Conservation (phyloP, 2,329 filamentous ascomycete species). For the Calonectria hawksworthii region DNA sequence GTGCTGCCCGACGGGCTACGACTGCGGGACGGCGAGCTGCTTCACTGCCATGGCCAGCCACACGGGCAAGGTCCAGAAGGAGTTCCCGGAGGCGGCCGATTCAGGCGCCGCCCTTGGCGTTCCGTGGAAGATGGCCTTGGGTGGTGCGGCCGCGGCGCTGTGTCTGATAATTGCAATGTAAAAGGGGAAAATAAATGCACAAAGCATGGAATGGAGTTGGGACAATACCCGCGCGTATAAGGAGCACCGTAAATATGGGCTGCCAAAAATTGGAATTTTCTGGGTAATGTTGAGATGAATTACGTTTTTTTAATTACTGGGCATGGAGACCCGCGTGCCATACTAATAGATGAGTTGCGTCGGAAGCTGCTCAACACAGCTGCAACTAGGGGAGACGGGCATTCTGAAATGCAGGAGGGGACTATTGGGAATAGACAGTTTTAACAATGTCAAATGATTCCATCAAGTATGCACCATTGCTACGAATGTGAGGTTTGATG, state of each 20-base stretch:
- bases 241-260: slow-evolving; percentile 3
- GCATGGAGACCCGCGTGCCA: not conserved
- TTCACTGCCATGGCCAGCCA: slow-evolving; percentile 66
- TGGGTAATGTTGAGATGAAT: slow-evolving; percentile 18
- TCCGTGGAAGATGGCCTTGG: slow-evolving; percentile 28
- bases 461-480: not conserved
- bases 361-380: slow-evolving; percentile 9
- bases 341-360: slow-evolving; percentile 10
- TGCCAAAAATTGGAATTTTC: not conserved
- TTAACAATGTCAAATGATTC: slow-evolving; percentile 7
- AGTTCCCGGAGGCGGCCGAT: slow-evolving; percentile 54
- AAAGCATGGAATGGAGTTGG: slow-evolving; percentile 21
- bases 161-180: slow-evolving; percentile 19
- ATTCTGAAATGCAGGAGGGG: not conserved
- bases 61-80: slow-evolving; percentile 71
- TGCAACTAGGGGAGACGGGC: not conserved
- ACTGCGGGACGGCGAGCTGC: slow-evolving; percentile 81
- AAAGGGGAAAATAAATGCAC: not conserved
- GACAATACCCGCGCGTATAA: slow-evolving; percentile 7
- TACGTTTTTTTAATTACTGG: slow-evolving; percentile 2
- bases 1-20: slow-evolving; percentile 86
- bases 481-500: not conserved
- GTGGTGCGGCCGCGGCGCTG: slow-evolving; percentile 11
- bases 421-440: not conserved
- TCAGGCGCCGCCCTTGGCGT: not conserved